Evolutionary conservation across 2,329 filamentous ascomycete genomes (phyloP).

Genomic region (Didymosphaeria variabile): DNA sequence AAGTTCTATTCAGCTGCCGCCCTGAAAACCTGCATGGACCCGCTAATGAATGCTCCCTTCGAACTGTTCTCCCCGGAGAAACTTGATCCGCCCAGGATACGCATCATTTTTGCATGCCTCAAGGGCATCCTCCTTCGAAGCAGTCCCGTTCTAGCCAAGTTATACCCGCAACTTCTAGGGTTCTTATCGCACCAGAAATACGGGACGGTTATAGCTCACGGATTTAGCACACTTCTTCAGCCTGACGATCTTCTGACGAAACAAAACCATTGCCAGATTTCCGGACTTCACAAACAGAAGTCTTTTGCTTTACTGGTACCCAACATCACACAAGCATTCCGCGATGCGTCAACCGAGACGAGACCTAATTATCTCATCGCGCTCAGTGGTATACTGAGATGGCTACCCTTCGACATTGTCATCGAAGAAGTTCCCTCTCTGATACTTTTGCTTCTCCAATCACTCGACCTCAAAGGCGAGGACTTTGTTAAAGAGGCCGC

Average conservation of each 20-base stretch:
- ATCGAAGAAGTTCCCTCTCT: conserved; percentile 66
- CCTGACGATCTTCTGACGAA: conserved; percentile 69
- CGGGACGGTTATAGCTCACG: conserved; percentile 62
- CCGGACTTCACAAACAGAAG: conserved; percentile 70
- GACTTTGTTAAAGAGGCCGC: conserved; percentile 67
- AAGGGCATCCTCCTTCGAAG: conserved; percentile 69
- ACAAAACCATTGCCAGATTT: conserved; percentile 68
- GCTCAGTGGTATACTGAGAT: conserved; percentile 67
- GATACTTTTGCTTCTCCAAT: conserved; percentile 69
- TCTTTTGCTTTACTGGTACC: conserved; percentile 69
- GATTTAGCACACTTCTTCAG: conserved; percentile 67
- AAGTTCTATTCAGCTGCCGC: conserved; percentile 56
- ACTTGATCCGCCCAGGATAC: conserved; percentile 55
- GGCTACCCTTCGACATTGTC: conserved; percentile 67
- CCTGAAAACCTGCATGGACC: conserved; percentile 52
- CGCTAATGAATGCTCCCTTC: conserved; percentile 44
- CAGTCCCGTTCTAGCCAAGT: conserved; percentile 53
- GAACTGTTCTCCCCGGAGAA: conserved; percentile 44
- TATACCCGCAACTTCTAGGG: conserved; percentile 58
- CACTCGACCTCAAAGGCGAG: conserved; percentile 64
- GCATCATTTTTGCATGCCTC: conserved; percentile 67
- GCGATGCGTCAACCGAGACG: conserved; percentile 51
- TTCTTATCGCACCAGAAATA: conserved; percentile 59
- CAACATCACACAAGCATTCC: conserved; percentile 63
- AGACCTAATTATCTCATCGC: conserved; percentile 72